Percentiles rank a stretch among this genome's conserved stretches.
These are phyloP conservation scores for Dryas alaskensis DNA, from an alignment of 306 rosid genomes.

Conservation along the genomic window DNA sequence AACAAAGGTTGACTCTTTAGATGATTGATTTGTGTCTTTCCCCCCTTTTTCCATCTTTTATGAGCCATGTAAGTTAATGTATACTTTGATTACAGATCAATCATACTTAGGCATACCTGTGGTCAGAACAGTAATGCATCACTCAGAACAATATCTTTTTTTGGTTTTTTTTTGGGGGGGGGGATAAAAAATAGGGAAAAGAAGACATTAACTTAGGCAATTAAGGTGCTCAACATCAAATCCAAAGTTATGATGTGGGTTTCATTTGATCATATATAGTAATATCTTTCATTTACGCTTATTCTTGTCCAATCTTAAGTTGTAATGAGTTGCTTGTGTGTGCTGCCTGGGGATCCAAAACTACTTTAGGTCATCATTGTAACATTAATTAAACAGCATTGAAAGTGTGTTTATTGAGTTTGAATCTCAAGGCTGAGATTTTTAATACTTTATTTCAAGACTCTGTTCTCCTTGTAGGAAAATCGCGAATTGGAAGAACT, in stretches of 20 bases:
- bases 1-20: background rate
- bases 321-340: background rate
- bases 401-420: background rate
- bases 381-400: background rate
- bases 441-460: constrained; percentile 13
- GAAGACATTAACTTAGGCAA: background rate
- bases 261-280: background rate
- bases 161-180: background rate
- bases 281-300: background rate
- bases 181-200: background rate
- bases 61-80: background rate
- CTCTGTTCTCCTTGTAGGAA: constrained; percentile 52
- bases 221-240: background rate
- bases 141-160: background rate
- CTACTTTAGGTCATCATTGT: background rate
- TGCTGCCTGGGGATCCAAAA: background rate
- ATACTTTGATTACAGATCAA: background rate
- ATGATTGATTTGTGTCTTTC: background rate
- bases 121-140: background rate
- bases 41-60: background rate
- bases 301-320: background rate
- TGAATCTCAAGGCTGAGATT: background rate
- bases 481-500: constrained; percentile 95
- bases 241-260: background rate
- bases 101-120: background rate